Conservation (phyloP, 495 filamentous ascomycete species). For the Tuber microsphaerosporum region DNA sequence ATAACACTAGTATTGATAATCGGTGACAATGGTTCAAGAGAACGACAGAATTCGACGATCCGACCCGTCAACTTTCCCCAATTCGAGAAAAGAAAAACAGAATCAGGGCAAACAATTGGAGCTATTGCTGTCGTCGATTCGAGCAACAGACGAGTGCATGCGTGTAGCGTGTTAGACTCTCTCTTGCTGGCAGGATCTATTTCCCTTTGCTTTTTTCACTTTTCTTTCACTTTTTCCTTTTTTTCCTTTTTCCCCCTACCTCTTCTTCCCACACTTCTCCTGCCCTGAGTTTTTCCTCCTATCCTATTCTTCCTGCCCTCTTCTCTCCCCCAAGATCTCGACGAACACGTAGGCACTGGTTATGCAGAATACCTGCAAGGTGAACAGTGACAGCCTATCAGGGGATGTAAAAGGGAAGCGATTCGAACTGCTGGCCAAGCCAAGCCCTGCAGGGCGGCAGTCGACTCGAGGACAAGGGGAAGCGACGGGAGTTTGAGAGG, state of each 20-base stretch:
- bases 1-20: not conserved
- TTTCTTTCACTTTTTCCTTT: not conserved
- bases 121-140: not conserved
- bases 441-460: conserved; percentile 28
- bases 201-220: conserved; percentile 9
- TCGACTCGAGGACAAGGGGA: conserved; percentile 16
- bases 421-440: conserved; percentile 21
- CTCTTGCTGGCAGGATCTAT: conserved; percentile 7
- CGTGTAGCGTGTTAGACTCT: conserved; percentile 4
- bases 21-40: not conserved
- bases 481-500: conserved; percentile 18
- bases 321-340: conserved; percentile 7
- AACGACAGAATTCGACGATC: not conserved
- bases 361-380: conserved; percentile 18
- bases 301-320: conserved; percentile 6
- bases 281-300: not conserved
- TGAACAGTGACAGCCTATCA: conserved; percentile 27
- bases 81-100: not conserved
- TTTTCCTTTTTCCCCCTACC: not conserved
- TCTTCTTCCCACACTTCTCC: too few relatives aligned
- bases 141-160: not conserved
- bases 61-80: not conserved
- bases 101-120: conserved; percentile 5
- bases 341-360: conserved; percentile 36
- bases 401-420: conserved; percentile 18